Evolutionary conservation across 192 early-diverging fungal species (phyloP).

Genomic region (Linnemannia hyalina): DNA sequence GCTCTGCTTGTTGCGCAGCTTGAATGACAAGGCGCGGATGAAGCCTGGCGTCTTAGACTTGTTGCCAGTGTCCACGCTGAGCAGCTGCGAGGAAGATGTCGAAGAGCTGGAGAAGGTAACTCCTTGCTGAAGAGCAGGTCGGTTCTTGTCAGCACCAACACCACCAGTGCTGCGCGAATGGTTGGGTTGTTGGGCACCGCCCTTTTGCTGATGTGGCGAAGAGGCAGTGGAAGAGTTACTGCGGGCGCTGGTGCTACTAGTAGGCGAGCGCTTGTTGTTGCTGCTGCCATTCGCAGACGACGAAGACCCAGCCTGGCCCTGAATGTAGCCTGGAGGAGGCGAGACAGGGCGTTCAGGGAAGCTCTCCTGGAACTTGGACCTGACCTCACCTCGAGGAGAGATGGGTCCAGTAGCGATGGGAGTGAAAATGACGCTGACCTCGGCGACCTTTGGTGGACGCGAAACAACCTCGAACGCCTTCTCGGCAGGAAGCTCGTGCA

Average conservation of each 20-base stretch:
- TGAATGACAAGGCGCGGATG: slow-evolving; percentile 39
- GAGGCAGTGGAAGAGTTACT: slow-evolving; percentile 10
- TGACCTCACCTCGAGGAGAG: slow-evolving; percentile 23
- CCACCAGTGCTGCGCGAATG: neutral
- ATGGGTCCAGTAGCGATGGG: slow-evolving; percentile 9
- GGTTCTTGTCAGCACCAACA: neutral
- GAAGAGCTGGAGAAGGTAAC: slow-evolving; percentile 26
- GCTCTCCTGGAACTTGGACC: slow-evolving; percentile 47
- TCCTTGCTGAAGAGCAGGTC: slow-evolving; percentile 19
- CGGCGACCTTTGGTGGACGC: slow-evolving; percentile 29
- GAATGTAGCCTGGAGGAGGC: slow-evolving; percentile 27
- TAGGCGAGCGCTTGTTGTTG: neutral
- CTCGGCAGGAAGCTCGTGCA: neutral
- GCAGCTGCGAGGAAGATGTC: slow-evolving; percentile 17
- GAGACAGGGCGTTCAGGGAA: slow-evolving; percentile 48
- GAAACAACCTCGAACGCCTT: slow-evolving; percentile 30
- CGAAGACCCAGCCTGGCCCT: neutral
- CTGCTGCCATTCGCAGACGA: slow-evolving; percentile 3
- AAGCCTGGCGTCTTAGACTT: slow-evolving; percentile 35
- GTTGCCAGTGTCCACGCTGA: neutral
- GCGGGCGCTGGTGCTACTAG: neutral
- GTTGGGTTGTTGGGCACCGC: neutral
- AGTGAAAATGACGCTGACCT: slow-evolving; percentile 31
- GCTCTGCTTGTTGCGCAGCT: slow-evolving; percentile 44
- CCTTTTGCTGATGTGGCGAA: neutral